phyloP scores from a whole-genome alignment of 257 asterid species.

The Solanum appendiculatum region DNA sequence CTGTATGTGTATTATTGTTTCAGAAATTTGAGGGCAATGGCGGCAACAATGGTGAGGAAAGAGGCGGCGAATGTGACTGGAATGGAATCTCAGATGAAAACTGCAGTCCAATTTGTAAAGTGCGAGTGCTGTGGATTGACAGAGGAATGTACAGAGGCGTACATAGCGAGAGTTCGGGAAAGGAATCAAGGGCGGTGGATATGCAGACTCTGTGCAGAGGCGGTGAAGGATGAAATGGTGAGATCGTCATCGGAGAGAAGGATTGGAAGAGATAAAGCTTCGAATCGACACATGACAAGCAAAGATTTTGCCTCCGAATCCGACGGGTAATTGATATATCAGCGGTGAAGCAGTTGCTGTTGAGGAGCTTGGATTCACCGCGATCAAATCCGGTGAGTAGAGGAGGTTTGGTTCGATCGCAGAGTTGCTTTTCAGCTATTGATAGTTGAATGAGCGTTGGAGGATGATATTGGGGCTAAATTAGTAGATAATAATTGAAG shows the following conservation, averaged over 20 bases:
- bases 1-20: not conserved
- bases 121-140: conserved; percentile 84
- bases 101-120: conserved; percentile 34
- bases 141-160: conserved; percentile 75
- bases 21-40: not conserved
- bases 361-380: conserved; percentile 69
- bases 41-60: not conserved
- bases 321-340: conserved; percentile 52
- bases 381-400: conserved; percentile 32
- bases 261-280: conserved; percentile 60
- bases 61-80: not conserved
- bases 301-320: conserved; percentile 45
- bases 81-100: conserved; percentile 5
- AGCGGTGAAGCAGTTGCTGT: conserved; percentile 64
- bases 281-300: conserved; percentile 54
- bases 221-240: conserved; percentile 66
- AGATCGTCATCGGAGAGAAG: conserved; percentile 21
- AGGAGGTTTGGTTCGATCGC: conserved; percentile 26
- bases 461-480: not conserved
- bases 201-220: conserved; percentile 85
- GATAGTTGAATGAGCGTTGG: conserved; percentile 9
- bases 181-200: conserved; percentile 73
- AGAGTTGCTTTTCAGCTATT: conserved; percentile 38
- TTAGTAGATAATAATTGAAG: not conserved
- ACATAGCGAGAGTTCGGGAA: conserved; percentile 40